Conservation (phyloP, 495 filamentous ascomycete species). For the Lophium mytilinum region DNA sequence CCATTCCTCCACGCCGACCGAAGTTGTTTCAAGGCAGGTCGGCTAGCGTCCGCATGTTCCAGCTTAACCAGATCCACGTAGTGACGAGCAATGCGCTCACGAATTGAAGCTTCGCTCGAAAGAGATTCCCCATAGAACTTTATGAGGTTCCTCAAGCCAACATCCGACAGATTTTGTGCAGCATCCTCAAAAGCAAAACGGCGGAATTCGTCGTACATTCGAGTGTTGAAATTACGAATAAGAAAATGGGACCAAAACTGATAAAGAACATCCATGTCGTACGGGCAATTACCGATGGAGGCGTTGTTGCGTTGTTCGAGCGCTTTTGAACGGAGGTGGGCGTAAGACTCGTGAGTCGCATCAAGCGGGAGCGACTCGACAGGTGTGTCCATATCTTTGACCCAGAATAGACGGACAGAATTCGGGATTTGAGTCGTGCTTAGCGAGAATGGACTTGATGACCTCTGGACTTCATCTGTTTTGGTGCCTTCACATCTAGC, state of each 20-base stretch:
- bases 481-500: conserved; percentile 13
- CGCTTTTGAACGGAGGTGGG: conserved; percentile 47
- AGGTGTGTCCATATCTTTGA: conserved; percentile 39
- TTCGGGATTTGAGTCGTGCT: background rate
- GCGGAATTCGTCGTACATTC: conserved; percentile 76
- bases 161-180: conserved; percentile 37
- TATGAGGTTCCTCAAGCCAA: conserved; percentile 49
- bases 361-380: conserved; percentile 37
- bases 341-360: conserved; percentile 47
- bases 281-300: conserved; percentile 40
- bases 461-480: conserved; percentile 12
- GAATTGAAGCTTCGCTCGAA: conserved; percentile 40
- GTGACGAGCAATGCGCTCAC: conserved; percentile 45
- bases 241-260: conserved; percentile 76
- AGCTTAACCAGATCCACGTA: conserved; percentile 45
- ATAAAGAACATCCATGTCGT: conserved; percentile 61
- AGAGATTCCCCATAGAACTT: conserved; percentile 52
- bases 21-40: conserved; percentile 43
- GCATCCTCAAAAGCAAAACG: conserved; percentile 61
- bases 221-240: conserved; percentile 62
- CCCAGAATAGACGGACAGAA: conserved; percentile 36
- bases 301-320: conserved; percentile 48
- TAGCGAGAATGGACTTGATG: conserved; percentile 9
- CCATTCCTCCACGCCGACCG: conserved; percentile 47
- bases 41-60: conserved; percentile 32